Conservation (phyloP, 306 rosid species). For the Clitoria ternatea region DNA sequence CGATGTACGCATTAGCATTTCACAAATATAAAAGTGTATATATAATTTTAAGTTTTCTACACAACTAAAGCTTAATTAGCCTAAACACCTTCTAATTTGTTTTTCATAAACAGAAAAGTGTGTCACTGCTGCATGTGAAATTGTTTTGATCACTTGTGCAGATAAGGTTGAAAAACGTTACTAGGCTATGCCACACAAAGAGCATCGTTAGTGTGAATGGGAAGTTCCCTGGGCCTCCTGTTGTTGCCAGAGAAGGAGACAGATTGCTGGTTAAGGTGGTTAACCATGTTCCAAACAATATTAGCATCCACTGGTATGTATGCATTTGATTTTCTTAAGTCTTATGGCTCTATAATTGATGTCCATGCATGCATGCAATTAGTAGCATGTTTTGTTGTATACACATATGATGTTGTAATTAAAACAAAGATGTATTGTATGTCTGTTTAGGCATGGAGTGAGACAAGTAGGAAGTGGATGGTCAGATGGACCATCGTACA, state of each 20-base stretch:
- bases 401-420: neutral
- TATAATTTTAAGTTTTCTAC: neutral
- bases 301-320: slow-evolving; percentile 41
- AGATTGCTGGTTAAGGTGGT: slow-evolving; percentile 43
- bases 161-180: slow-evolving; percentile 39
- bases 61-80: too few species aligned
- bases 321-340: neutral
- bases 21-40: neutral
- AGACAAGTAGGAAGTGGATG: neutral
- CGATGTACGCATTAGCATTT: neutral
- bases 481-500: neutral
- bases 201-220: slow-evolving; percentile 37
- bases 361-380: neutral
- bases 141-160: neutral
- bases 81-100: neutral
- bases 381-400: neutral
- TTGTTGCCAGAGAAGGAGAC: slow-evolving; percentile 50
- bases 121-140: neutral
- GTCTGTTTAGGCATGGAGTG: neutral
- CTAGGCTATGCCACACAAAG: slow-evolving; percentile 15
- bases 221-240: slow-evolving; percentile 43
- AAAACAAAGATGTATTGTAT: too few species aligned
- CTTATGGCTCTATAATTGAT: too few species aligned
- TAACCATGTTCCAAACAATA: slow-evolving; percentile 44
- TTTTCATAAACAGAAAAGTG: too few species aligned